These are phyloP conservation scores for Theobroma cacao DNA, from an alignment of 345 rosid genomes.

Conservation along the genomic window DNA sequence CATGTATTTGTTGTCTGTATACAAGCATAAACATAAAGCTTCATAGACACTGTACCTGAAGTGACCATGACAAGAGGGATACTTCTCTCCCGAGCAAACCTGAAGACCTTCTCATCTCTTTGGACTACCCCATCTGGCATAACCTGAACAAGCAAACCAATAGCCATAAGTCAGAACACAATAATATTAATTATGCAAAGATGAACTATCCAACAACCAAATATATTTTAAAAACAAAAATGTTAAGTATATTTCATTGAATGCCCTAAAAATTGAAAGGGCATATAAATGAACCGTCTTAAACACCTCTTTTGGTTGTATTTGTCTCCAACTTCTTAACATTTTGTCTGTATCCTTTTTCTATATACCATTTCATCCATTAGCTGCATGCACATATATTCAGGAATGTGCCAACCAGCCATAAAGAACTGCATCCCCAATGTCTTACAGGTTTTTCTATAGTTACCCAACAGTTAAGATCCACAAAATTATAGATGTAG, in stretches of 20 bases:
- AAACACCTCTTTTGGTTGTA: not conserved
- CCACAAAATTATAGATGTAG: not conserved
- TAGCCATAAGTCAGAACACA: slow-evolving; percentile 1
- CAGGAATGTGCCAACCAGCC: not conserved
- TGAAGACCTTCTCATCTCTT: slow-evolving; percentile 90
- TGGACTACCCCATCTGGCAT: slow-evolving; percentile 69
- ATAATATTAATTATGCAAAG: not conserved
- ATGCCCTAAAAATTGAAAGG: not conserved
- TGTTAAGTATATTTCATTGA: not conserved
- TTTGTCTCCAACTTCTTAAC: not conserved
- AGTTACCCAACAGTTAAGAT: not conserved
- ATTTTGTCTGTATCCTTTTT: not conserved
- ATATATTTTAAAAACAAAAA: not conserved
- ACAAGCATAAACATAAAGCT: not conserved
- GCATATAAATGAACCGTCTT: not conserved
- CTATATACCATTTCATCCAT: not conserved
- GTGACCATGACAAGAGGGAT: slow-evolving; percentile 86
- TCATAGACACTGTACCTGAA: slow-evolving; percentile 51
- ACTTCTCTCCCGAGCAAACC: slow-evolving; percentile 67
- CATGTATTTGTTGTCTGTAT: not conserved
- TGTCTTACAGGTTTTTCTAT: not conserved
- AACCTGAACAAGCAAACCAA: slow-evolving; percentile 46
- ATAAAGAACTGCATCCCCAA: not conserved
- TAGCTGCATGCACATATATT: not conserved
- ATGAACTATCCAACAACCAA: not conserved